phyloP scores from a whole-genome alignment of 306 rosid genomes.

The Citrullus mucosospermus region DNA sequence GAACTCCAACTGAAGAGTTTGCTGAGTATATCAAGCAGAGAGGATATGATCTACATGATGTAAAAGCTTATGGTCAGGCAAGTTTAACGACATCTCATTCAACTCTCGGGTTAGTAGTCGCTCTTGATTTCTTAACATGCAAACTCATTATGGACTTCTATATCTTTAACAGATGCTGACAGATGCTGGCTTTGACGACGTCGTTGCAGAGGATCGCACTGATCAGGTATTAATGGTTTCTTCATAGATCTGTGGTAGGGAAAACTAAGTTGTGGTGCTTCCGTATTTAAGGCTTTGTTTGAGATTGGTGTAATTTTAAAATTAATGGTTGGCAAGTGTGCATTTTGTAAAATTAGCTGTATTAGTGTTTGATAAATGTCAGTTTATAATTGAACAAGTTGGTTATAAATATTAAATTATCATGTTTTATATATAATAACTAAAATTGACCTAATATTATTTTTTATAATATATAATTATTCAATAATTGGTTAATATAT shows the following conservation, averaged over 20 bases:
- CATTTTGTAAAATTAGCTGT: too few relatives aligned
- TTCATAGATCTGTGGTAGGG: not conserved
- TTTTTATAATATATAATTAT: too few relatives aligned
- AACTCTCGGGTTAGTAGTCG: not conserved
- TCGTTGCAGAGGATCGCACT: conserved; percentile 65
- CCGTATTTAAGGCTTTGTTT: not conserved
- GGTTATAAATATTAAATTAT: too few relatives aligned
- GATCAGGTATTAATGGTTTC: conserved; percentile 37
- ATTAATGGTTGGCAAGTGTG: too few relatives aligned
- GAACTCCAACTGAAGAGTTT: conserved; percentile 52
- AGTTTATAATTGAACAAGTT: too few relatives aligned
- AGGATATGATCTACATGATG: conserved; percentile 66
- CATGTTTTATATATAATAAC: too few relatives aligned
- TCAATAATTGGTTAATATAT: too few relatives aligned
- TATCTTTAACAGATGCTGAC: conserved; percentile 48
- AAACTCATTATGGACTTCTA: not conserved
- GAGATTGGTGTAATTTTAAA: too few relatives aligned
- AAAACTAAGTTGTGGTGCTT: not conserved
- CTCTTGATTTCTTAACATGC: not conserved
- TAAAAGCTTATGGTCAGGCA: conserved; percentile 61
- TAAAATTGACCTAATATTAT: too few relatives aligned
- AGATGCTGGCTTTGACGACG: conserved; percentile 69
- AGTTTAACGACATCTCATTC: not conserved
- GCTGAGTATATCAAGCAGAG: conserved; percentile 70
- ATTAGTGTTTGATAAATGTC: too few relatives aligned